Conservation (phyloP, 2,329 filamentous ascomycete species). For the Calonectria fujianensis region DNA sequence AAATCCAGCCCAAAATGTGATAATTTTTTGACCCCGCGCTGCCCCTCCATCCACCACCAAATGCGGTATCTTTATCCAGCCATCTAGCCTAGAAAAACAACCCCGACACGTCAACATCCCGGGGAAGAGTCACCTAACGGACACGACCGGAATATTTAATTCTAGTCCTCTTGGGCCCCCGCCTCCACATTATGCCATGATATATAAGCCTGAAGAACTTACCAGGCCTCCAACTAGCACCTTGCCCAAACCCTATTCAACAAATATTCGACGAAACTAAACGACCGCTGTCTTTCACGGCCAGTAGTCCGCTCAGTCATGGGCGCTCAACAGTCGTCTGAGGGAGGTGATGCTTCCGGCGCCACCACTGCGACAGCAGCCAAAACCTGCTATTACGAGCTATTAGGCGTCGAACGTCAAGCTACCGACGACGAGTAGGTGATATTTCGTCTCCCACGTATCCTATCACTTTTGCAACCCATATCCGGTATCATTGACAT, state of each 20-base stretch:
- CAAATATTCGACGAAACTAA: background rate
- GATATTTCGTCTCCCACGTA: constrained; percentile 3
- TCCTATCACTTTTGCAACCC: constrained; percentile 32
- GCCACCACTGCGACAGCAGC: constrained; percentile 60
- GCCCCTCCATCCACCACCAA: constrained; percentile 17
- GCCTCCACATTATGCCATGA: background rate
- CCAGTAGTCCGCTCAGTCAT: constrained; percentile 57
- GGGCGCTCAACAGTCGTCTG: constrained; percentile 75
- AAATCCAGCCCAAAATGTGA: constrained; percentile 6
- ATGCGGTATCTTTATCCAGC: background rate
- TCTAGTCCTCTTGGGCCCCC: background rate
- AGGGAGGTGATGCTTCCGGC: constrained; percentile 59
- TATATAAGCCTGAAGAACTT: background rate
- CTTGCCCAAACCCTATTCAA: background rate
- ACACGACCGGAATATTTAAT: background rate
- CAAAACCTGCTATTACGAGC: constrained; percentile 90
- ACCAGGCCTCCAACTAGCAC: background rate
- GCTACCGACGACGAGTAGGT: constrained; percentile 88
- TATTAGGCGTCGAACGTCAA: constrained; percentile 82
- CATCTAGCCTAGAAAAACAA: background rate
- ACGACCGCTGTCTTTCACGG: background rate
- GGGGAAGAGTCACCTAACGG: background rate
- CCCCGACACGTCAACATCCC: background rate
- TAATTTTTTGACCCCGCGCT: constrained; percentile 6
- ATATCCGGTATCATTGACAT: background rate